Evolutionary conservation across 1,139 yeast genomes (phyloP).

Genomic region (Geotrichum klebahnii): DNA sequence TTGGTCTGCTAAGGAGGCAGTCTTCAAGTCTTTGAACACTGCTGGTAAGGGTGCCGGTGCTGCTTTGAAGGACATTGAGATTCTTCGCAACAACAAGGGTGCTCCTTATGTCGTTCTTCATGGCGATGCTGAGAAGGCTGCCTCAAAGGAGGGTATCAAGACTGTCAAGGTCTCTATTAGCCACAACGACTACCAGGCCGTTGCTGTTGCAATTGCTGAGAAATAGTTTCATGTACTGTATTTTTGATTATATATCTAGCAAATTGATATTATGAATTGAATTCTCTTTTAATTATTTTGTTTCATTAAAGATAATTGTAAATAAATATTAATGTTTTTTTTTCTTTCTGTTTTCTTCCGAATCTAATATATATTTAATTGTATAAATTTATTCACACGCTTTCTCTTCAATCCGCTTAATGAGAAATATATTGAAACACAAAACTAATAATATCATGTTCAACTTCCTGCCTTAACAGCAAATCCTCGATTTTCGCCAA

Average conservation of each 20-base stretch:
- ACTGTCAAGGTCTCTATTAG: conserved; percentile 81
- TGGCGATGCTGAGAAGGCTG: conserved; percentile 75
- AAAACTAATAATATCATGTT: conserved; percentile 67
- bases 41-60: conserved; percentile 94
- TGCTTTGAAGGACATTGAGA: conserved; percentile 83
- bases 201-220: conserved; percentile 91
- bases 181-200: conserved; percentile 94
- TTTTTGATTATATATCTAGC: background rate
- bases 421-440: conserved; percentile 94
- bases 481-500: conserved; percentile 68
- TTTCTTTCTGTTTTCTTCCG: too few species aligned
- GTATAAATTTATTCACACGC: background rate
- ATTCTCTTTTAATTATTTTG: conserved; percentile 1
- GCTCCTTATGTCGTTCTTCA: conserved; percentile 75
- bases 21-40: conserved; percentile 89
- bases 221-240: conserved; percentile 23
- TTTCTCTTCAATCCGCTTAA: conserved; percentile 26
- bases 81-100: conserved; percentile 66
- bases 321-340: too few species aligned
- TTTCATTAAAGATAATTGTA: background rate
- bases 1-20: conserved; percentile 99
- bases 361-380: background rate
- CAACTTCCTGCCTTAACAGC: conserved; percentile 67
- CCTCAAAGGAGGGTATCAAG: conserved; percentile 64
- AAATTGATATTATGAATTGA: background rate